Conservation (phyloP, 129 eudicot genomes). For the Lactuca sativa region DNA sequence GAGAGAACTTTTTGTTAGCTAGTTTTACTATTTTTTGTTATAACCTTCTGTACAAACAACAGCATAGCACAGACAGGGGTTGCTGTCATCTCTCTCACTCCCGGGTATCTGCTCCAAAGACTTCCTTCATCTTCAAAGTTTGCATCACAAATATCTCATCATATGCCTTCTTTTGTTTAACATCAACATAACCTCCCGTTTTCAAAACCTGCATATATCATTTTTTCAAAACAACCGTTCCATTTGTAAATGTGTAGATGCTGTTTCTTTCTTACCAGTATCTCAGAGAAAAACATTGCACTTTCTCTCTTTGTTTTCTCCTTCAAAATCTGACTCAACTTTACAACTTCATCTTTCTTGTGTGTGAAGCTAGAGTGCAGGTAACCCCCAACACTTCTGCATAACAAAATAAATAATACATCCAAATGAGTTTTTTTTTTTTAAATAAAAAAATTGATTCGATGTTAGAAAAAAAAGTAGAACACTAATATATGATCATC, state of each 20-base stretch:
- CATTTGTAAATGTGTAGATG: neutral
- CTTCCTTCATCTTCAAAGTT: slow-evolving; percentile 40
- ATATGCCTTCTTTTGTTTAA: slow-evolving; percentile 57
- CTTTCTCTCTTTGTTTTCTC: slow-evolving; percentile 58
- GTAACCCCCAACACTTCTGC: slow-evolving; percentile 52
- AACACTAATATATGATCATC: neutral
- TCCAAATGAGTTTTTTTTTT: too few relatives aligned
- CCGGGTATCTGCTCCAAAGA: slow-evolving; percentile 22
- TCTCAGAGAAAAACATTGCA: slow-evolving; percentile 72
- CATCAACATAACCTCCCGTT: slow-evolving; percentile 50
- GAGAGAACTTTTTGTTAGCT: slow-evolving; percentile 7
- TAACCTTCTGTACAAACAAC: slow-evolving; percentile 30
- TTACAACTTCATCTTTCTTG: slow-evolving; percentile 45
- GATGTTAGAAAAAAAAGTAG: too few relatives aligned
- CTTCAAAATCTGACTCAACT: slow-evolving; percentile 47
- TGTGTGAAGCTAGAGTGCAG: slow-evolving; percentile 31
- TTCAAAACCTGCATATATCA: slow-evolving; percentile 42
- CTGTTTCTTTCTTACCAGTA: slow-evolving; percentile 57
- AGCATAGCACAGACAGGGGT: neutral
- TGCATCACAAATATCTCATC: slow-evolving; percentile 50
- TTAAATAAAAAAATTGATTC: too few relatives aligned
- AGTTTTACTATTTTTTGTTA: neutral
- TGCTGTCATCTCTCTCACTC: slow-evolving; percentile 10
- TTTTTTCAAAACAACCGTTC: neutral
- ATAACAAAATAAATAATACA: neutral